Conservation (phyloP, 164 flowering plant species). For the Brasenia schreberi region DNA sequence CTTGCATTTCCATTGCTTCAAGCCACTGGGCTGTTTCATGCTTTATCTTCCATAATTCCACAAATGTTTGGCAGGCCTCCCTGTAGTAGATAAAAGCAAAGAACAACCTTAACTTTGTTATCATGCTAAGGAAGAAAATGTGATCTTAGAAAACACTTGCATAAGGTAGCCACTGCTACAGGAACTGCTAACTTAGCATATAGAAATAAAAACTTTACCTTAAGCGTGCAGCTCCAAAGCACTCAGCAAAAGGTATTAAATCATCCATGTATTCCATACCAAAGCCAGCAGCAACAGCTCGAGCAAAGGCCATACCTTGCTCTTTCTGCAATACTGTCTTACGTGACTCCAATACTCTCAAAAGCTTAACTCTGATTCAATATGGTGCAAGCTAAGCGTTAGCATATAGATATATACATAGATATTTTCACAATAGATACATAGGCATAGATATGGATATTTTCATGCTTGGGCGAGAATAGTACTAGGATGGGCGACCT, state of each 20-base stretch:
- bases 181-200: neutral
- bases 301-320: slow-evolving; percentile 99
- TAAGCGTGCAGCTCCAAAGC: slow-evolving; percentile 87
- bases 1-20: slow-evolving; percentile 76
- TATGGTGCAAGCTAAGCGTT: neutral
- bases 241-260: slow-evolving; percentile 70
- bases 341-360: slow-evolving; percentile 81
- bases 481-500: too few species aligned
- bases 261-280: slow-evolving; percentile 65
- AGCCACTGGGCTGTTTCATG: slow-evolving; percentile 95
- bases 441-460: neutral
- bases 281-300: slow-evolving; percentile 96
- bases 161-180: neutral
- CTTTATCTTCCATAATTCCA: slow-evolving; percentile 76
- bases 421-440: too few species aligned
- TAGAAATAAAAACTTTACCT: slow-evolving; percentile 30
- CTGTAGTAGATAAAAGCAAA: slow-evolving; percentile 20
- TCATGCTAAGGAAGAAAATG: neutral
- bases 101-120: neutral
- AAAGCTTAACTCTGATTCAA: slow-evolving; percentile 58
- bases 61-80: slow-evolving; percentile 71
- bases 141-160: neutral
- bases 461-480: too few species aligned
- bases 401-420: neutral
- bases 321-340: slow-evolving; percentile 72